A percentile compares a stretch with the other conserved stretches of the same genome.
These are phyloP conservation scores for Escovopsis sp. DNA, from an alignment of 2,329 filamentous ascomycete genomes.

Conservation along the genomic window DNA sequence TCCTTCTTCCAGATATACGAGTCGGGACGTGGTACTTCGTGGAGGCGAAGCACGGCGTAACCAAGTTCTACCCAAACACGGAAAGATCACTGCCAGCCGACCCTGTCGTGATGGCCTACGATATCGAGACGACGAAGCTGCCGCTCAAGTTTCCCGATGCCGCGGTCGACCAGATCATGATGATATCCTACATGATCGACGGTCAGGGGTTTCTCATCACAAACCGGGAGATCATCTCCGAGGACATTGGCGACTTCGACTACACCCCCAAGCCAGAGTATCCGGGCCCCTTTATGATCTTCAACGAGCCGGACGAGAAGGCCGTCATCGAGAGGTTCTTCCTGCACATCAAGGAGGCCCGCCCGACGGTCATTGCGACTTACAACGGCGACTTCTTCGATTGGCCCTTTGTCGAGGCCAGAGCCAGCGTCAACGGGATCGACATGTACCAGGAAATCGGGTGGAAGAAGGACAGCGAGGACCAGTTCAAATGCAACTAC, in stretches of 20 bases:
- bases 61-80: constrained; percentile 71
- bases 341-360: constrained; percentile 82
- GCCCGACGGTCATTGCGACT: constrained; percentile 94
- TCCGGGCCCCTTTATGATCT: constrained; percentile 87
- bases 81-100: constrained; percentile 82
- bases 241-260: constrained; percentile 95
- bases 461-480: constrained; percentile 87
- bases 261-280: constrained; percentile 98
- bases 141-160: constrained; percentile 95
- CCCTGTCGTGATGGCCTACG: constrained; percentile 95
- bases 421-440: constrained; percentile 86
- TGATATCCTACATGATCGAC: constrained; percentile 99
- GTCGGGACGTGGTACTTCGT: constrained; percentile 96
- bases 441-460: constrained; percentile 99
- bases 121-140: constrained; percentile 95
- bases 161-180: constrained; percentile 93
- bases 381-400: constrained; percentile 99
- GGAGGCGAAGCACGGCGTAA: constrained; percentile 79
- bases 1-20: constrained; percentile 57
- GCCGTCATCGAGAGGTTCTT: constrained; percentile 82
- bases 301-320: constrained; percentile 94
- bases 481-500: constrained; percentile 91
- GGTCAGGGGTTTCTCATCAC: constrained; percentile 96
- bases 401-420: constrained; percentile 94
- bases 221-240: constrained; percentile 91